A percentile compares a stretch with the other conserved stretches of the same genome.
Conservation (phyloP, 441 rosid genomes). For the Rhodomyrtus psidioides region DNA sequence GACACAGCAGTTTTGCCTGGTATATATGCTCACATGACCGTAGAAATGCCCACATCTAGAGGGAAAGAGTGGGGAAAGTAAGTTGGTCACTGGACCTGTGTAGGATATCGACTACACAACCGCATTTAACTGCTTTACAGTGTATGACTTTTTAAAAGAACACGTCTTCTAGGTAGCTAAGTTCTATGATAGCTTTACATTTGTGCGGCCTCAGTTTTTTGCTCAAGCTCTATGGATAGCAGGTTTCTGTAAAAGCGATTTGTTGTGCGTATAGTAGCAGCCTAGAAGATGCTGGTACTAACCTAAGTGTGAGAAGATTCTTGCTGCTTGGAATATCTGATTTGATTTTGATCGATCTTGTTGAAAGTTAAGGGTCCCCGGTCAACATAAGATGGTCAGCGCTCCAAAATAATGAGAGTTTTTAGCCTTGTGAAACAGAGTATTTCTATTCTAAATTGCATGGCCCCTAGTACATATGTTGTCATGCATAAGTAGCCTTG, state of each 20-base stretch:
- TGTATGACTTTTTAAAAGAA: neutral
- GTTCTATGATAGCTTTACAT: neutral
- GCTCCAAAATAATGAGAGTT: neutral
- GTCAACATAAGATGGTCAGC: neutral
- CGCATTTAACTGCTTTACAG: neutral
- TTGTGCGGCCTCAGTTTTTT: neutral
- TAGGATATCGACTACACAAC: neutral
- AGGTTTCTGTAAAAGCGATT: neutral
- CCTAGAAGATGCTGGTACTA: neutral
- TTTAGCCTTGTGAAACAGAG: neutral
- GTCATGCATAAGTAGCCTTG: neutral
- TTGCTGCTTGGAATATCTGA: neutral
- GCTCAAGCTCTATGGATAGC: neutral
- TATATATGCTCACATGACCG: neutral
- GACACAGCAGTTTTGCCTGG: rapidly evolving
- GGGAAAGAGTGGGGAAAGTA: neutral
- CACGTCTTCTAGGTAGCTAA: neutral
- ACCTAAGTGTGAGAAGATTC: neutral
- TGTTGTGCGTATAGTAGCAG: neutral
- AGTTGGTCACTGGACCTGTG: neutral
- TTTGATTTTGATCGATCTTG: neutral
- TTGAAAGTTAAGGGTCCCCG: neutral
- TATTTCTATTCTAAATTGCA: neutral
- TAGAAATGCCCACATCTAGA: neutral
- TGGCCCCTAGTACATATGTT: neutral